phyloP scores from a whole-genome alignment of 176 grass and related monocot genomes.

The Raddia distichophylla region DNA sequence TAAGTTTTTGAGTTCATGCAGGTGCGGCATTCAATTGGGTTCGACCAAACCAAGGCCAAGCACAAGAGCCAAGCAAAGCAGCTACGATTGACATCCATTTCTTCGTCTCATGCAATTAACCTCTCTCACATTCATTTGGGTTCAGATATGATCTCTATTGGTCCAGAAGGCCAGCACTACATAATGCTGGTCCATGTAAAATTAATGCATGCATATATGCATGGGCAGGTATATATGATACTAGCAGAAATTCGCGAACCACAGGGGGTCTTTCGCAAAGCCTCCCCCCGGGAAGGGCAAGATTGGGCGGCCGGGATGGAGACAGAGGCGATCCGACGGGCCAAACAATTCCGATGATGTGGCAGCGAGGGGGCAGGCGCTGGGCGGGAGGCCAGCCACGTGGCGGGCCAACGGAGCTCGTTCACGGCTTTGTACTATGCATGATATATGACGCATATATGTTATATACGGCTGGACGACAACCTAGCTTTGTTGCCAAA shows the following conservation, averaged over 20 bases:
- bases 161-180: not conserved
- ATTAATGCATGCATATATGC: not conserved
- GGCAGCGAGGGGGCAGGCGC: too few relatives aligned
- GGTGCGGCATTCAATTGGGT: not conserved
- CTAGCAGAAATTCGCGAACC: too few relatives aligned
- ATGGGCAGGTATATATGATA: too few relatives aligned
- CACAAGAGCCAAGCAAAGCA: not conserved
- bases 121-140: not conserved
- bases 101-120: not conserved
- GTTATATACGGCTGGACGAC: not conserved
- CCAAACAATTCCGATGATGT: too few relatives aligned
- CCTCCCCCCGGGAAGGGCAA: too few relatives aligned
- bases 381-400: too few relatives aligned
- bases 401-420: too few relatives aligned
- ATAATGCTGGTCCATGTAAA: not conserved
- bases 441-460: not conserved
- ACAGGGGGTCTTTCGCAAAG: too few relatives aligned
- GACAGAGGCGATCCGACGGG: too few relatives aligned
- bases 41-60: not conserved
- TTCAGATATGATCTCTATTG: conserved; percentile 14
- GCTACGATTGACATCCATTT: not conserved
- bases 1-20: not conserved
- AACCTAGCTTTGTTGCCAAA: not conserved
- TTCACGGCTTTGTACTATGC: too few relatives aligned
- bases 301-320: too few relatives aligned